Evolutionary conservation across 2,329 filamentous ascomycete genomes (phyloP), one percentile per base, ranked within the genome.

Genomic region (Bisporella sp.): DNA sequence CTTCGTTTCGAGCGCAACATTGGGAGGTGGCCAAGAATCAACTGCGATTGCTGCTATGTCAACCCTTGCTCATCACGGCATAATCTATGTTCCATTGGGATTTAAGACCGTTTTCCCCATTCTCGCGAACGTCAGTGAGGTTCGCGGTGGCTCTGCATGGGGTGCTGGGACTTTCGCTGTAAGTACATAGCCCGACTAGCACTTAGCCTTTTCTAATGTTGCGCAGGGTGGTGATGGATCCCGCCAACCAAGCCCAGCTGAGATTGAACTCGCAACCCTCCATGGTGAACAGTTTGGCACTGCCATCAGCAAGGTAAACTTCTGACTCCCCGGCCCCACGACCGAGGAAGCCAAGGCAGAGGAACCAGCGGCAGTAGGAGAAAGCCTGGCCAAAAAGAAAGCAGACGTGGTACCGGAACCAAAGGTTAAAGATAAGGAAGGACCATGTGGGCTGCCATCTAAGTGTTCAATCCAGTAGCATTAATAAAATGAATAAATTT

Each of bases 31-130:
- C 57, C 93, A 99, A 75, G 93, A 99, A 75, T 84, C 82, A 51
- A 99, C 93, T 45, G 85, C 80, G 60, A 73, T 96, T 57, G 77
- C 84, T 33, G 74, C 85, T 67, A 82, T 97, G 81, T 89, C 84
- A 65, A 97, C 92, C 13, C 76, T 97, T 49, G 70, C 84, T 54
- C 93, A 97, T 74, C 93, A 97, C 76, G 93, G 93, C 64, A 86
- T 97, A 73, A 85, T 93, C 76, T 97, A 86, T 69, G 90, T 97
- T n/a, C 93, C 93, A 45, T 78, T 97, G 49, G 93, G 93, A 50
- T 97, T 95, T 77, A 85, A 87, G 72, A 87, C 84, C 63, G 73
- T 82, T 46, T 96, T 96, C 66, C 67, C 66, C 53, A 71, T 82
- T 57, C 71, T 96, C 58, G 67, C 83, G 58, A 84, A 91, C 71